Conservation (phyloP, 1,284 basidiomycete species). For the Somion occarium region DNA sequence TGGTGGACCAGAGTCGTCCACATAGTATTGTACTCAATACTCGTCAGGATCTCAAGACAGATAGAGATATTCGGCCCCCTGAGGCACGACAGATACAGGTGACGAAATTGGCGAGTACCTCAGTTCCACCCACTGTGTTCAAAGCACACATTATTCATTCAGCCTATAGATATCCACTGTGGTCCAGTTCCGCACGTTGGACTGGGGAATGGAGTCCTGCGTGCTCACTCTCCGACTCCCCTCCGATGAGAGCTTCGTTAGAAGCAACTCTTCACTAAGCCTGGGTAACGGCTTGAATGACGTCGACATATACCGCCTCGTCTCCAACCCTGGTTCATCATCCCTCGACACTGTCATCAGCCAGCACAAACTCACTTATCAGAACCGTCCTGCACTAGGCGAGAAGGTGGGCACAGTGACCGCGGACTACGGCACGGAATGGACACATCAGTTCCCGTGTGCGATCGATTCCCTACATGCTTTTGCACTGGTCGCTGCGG, state of each 20-base stretch:
- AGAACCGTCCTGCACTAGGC: not conserved
- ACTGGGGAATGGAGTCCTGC: slow-evolving; percentile 24
- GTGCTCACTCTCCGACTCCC: slow-evolving; percentile 11
- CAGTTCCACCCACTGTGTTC: slow-evolving; percentile 9
- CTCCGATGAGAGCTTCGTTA: not conserved
- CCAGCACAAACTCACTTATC: not conserved
- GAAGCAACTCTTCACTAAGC: not conserved
- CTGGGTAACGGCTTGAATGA: not conserved
- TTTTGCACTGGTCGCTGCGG: slow-evolving; percentile 1
- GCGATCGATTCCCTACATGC: slow-evolving; percentile 1
- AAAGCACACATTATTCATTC: slow-evolving; percentile 6
- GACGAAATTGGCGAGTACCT: slow-evolving; percentile 4
- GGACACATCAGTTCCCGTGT: slow-evolving; percentile 1
- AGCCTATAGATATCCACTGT: slow-evolving; percentile 17
- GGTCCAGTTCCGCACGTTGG: slow-evolving; percentile 21
- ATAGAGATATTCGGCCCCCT: not conserved
- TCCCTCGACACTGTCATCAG: not conserved
- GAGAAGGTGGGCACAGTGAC: not conserved
- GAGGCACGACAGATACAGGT: slow-evolving; percentile 2
- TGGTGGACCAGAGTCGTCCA: not conserved
- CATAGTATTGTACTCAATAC: not conserved
- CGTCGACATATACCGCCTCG: not conserved
- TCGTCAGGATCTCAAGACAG: not conserved
- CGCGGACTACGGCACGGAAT: not conserved
- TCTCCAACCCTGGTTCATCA: not conserved